Base-by-base conservation (phyloP, 345 rosid genomes). In the Camelina neglecta region DNA sequence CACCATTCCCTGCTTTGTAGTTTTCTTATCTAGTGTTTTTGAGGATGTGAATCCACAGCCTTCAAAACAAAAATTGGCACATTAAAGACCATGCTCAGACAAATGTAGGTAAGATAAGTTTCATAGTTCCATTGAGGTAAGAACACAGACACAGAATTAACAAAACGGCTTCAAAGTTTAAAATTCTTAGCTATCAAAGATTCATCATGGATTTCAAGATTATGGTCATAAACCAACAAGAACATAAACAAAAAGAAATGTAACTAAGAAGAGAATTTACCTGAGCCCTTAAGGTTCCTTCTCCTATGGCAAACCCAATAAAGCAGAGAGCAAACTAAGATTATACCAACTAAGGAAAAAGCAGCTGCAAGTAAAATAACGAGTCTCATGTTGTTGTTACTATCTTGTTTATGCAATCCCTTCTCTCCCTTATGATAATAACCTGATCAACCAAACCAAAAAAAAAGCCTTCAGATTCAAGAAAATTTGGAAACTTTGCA, bases 271-370 rank as follows among this genome's bases (percentile, higher is more conserved):
- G 58, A 24, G n/a, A 26, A 68, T 12, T 61, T 74, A 92, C 93
- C 97, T 79, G 90, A 82, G 75, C 58, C 74, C 38, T 82, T 86
- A 18, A 74, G 64, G 75, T 73, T 79, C 59, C 78, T 54, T 80
- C 79, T 88, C 71, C 80, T 71, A 72, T 49, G 82, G 60, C 71
- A 84, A 76, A 76, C 53, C 91, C 92, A 89, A 65, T 79, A 86
- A 72, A 79, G 86, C 29, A 84, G 72, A 47, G 86, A 72, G 58
- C 73, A 77, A 31, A 85, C 23, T 57, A 88, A 54, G 64, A 86
- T 74, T 7, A 84, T 54, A 71, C 63, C 87, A 67, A 86, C 75
- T 41, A 85, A 81, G 77, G 84, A 73, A 71, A 91, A 89, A 53
- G 85, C 77, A 81, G 88, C 88, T 79, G 76, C 68, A 48, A 95